Conservation (phyloP, 176 grass and related monocot genomes). For the Hyparrhenia diplandra region DNA sequence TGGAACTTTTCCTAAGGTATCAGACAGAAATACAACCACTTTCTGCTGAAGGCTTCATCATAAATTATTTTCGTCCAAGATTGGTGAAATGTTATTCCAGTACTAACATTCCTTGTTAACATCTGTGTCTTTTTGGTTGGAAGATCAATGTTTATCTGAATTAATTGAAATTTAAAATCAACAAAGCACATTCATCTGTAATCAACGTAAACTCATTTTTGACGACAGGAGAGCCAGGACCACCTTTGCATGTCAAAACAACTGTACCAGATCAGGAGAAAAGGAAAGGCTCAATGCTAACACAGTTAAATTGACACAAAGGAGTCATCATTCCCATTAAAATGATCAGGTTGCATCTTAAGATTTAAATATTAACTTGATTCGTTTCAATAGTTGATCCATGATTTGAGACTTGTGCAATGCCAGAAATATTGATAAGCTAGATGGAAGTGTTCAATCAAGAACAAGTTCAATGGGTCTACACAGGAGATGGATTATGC, state of each 20-base stretch:
- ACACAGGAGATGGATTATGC: conserved; percentile 8
- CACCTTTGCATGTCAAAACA: not conserved
- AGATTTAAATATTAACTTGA: not conserved
- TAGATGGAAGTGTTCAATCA: not conserved
- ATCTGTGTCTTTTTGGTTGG: not conserved
- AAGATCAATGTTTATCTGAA: not conserved
- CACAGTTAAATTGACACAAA: not conserved
- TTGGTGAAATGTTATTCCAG: not conserved
- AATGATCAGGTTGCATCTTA: not conserved
- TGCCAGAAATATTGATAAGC: not conserved
- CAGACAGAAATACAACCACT: not conserved
- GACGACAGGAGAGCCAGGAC: not conserved
- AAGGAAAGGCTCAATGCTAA: conserved; percentile 9
- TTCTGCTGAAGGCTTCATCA: not conserved
- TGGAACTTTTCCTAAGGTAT: not conserved
- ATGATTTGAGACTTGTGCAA: not conserved
- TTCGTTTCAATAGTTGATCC: not conserved
- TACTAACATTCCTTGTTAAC: not conserved
- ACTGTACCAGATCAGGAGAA: not conserved
- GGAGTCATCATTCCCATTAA: not conserved
- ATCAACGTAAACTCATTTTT: not conserved
- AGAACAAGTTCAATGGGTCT: not conserved
- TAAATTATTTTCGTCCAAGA: not conserved
- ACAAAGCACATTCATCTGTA: not conserved
- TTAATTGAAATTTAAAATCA: not conserved